phyloP scores from a whole-genome alignment of 2,329 filamentous ascomycete species.

The Talaromyces pinophilus region DNA sequence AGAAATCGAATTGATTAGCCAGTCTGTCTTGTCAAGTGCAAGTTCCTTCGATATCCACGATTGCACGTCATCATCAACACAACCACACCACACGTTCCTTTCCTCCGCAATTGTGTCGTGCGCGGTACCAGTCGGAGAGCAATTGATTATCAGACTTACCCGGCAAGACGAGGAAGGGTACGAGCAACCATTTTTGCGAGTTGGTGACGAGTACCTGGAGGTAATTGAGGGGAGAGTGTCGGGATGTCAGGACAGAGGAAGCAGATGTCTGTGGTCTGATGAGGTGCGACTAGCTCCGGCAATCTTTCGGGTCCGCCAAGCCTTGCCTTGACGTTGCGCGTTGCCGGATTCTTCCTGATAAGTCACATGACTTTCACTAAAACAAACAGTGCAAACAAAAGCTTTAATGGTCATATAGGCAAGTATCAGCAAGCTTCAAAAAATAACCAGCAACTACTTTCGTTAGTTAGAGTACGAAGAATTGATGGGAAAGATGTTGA shows the following conservation, averaged over 20 bases:
- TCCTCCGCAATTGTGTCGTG: constrained; percentile 8
- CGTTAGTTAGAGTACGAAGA: not conserved
- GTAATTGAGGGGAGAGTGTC: constrained; percentile 28
- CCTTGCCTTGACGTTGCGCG: not conserved
- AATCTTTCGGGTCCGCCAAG: constrained; percentile 24
- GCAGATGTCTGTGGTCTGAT: constrained; percentile 19
- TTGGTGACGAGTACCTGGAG: constrained; percentile 29
- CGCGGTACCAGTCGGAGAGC: constrained; percentile 13
- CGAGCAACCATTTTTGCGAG: constrained; percentile 45
- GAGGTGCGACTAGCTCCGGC: constrained; percentile 22
- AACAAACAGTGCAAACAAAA: constrained; percentile 22
- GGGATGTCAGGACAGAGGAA: not conserved
- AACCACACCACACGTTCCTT: not conserved
- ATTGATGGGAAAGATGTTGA: constrained; percentile 31
- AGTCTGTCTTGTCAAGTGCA: not conserved
- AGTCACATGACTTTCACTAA: constrained; percentile 10
- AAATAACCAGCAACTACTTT: not conserved
- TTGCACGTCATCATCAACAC: constrained; percentile 12
- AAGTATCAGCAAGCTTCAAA: not conserved
- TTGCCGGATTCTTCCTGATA: constrained; percentile 23
- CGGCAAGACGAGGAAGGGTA: constrained; percentile 46
- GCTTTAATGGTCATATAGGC: not conserved
- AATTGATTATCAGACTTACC: constrained; percentile 37
- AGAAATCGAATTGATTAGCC: not conserved
- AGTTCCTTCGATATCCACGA: not conserved